phyloP scores from a whole-genome alignment of 2,329 filamentous ascomycete species.

The Trichoderma semiorbis region DNA sequence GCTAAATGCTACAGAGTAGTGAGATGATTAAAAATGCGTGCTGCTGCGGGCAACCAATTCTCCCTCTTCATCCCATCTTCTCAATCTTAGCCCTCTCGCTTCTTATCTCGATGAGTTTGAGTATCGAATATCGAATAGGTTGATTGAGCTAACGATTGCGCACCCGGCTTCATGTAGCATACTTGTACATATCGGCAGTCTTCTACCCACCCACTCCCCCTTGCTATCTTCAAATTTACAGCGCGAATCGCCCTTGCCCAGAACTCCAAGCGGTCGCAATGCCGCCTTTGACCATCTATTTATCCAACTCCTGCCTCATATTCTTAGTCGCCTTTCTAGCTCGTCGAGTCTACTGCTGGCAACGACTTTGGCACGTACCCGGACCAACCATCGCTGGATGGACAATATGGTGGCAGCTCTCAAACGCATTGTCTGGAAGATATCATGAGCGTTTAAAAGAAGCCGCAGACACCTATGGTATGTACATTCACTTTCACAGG shows the following conservation, averaged over 20 bases:
- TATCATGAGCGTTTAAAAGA: conserved; percentile 29
- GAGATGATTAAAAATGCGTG: background rate
- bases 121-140: too few relatives aligned
- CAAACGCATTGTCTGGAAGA: conserved; percentile 26
- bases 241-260: background rate
- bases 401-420: conserved; percentile 31
- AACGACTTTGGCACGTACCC: conserved; percentile 29
- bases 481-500: background rate
- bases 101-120: background rate
- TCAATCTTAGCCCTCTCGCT: background rate
- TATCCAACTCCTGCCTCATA: background rate
- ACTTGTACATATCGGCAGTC: too few relatives aligned
- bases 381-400: conserved; percentile 27
- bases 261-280: background rate
- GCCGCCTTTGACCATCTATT: background rate
- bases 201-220: background rate
- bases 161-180: too few relatives aligned
- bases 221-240: background rate
- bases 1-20: background rate
- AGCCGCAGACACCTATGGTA: conserved; percentile 28
- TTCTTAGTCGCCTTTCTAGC: background rate
- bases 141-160: background rate
- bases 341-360: conserved; percentile 24
- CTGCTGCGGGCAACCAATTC: background rate
- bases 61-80: background rate